Base-by-base conservation (phyloP, 441 rosid genomes). In the Populus hybrid region DNA sequence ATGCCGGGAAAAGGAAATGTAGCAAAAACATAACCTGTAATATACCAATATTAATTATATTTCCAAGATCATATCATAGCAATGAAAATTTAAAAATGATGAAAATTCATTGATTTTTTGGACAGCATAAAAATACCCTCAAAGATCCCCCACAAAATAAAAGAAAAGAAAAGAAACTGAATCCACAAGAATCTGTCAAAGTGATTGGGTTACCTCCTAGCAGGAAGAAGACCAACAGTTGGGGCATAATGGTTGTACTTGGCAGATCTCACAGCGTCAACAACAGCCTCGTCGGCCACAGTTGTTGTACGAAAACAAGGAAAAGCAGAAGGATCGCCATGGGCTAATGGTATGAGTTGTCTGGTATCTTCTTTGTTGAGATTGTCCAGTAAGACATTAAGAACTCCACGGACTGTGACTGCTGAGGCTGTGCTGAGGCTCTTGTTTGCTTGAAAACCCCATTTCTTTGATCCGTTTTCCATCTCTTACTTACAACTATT, bases 261-360 rank as follows among this genome's bases (percentile, higher is more conserved):
- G 9, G 82, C 91, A 65, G 98, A 91, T 35, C 84, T 83, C 64
- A 91, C 77, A 76, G 87, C 85, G 23, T 87, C 81, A 59, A 80
- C 82, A 76, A 91, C 75, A 77, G 97, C 95, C 70, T 89, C 88
- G 82, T 89, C 94, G 2, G 94, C 94, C 10, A 66, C 84, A 26
- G 85, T 69, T 28, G 77, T 10, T 64, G 94, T 89, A 28, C 87
- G 89, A 80, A 89, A 90, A 85, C 87, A 82, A 18, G 95, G 89
- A 77, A 90, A 90, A 24, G 72, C 78, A 67, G 93, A 90, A 72
- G 98, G 94, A 42, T 93, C 97, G 40, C 98, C 97, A 36, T 88
- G 95, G 72, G 90, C 92, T 24, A 93, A 90, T 35, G 88, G 85
- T 57, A 87, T 75, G 38, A 82, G 73, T 6, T 71, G 32, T 67